Base-by-base conservation (phyloP, 768 basidiomycete species). In the Coprinopsis cinerea region DNA sequence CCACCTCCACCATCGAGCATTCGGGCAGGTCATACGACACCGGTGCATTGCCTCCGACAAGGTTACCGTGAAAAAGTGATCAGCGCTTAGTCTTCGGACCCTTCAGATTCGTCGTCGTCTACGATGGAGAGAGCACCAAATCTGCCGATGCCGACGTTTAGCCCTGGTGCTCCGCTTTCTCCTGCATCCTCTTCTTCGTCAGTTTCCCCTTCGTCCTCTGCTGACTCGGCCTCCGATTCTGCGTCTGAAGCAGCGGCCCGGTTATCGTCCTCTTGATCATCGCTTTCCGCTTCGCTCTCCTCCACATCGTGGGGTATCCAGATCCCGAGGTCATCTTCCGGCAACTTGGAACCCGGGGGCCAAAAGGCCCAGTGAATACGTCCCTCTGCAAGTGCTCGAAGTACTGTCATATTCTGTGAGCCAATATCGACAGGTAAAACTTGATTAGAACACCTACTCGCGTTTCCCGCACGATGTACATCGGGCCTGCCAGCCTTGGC, bases 401-500 rank as follows among this genome's bases (percentile, higher is more conserved):
- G 71, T 50, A 94, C 92, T 94, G 44, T 14, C 9, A 37, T 40
- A n/a, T n/a, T n/a, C n/a, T n/a, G n/a, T n/a, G n/a, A n/a, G 15
- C 48, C 44, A 20, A 11, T 35, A 41, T 18, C 15, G 28, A 45
- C 6, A n/a, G n/a, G 44, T 27, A n/a, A n/a, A 18, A 45, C 9
- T 10, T 7, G 28, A 45, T 14, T 27, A 6, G 35, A 45, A 22
- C 24, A 78, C 90, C 64, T 63, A 92, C 92, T 83, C 10, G 83
- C 81, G 62, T 94, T 94, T 26, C 92, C 94, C 2, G 94, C 90
- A 35, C 94, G 79, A 60, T 91, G 84, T 20, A 88, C 70, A 66
- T 98, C 94, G 2, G 92, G 85, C 53, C 94, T 67, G 1, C 92
- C 93, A 4, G 89, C 89, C 64, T 92, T 88, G 9, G 94, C 93